Evolutionary conservation across 73 alveolate genomes (phyloP), one percentile per base, ranked within the genome.

Genomic region (Paramecium biaurelia): DNA sequence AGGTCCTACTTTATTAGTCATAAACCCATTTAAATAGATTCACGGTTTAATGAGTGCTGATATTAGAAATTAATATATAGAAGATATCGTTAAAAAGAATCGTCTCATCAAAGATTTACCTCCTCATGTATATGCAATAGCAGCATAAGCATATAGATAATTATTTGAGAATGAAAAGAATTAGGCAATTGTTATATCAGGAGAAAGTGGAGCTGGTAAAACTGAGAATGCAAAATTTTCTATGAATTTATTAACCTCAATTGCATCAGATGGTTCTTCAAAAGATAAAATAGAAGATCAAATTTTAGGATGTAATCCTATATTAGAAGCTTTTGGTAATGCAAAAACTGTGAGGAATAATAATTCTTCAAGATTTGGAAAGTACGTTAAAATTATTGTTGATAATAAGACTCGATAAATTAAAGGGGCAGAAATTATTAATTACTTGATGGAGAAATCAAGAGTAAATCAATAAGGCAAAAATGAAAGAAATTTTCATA

Each of bases 261-360:
- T 94, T 45, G 84, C 93, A 4, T 23, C 68, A 23, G 82, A 88
- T 38, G 85, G 74, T 24, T 38, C 45, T n/a, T 41, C 34, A 26
- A 49, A 20, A 43, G 85, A 76, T 37, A 84, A 70, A 76, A 95
- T 98, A 10, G 99, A 97, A 93, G 98, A 97, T 79, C 93, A 97
- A 88, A 97, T 98, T 47, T 94, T 98, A 37, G 99, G 98, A 87
- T 97, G 99, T 34, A 99, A 99, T 93, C 99, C 99, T 20, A 92
- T 99, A 15, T 92, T 99, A 68, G 99, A 99, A 89, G 99, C 99
- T 10, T 99, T 99, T 93, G 99, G 99, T 32, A 99, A 99, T 93
- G 99, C 99, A 0, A 97, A 97, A 85, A 97, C 99, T 34, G 93
- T 97, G 43, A 96, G 98, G 82, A 97, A 97, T 93, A 96, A 98